Evolutionary conservation across 2,329 filamentous ascomycete genomes (phyloP).

Genomic region (Lasiodiplodia sp.): DNA sequence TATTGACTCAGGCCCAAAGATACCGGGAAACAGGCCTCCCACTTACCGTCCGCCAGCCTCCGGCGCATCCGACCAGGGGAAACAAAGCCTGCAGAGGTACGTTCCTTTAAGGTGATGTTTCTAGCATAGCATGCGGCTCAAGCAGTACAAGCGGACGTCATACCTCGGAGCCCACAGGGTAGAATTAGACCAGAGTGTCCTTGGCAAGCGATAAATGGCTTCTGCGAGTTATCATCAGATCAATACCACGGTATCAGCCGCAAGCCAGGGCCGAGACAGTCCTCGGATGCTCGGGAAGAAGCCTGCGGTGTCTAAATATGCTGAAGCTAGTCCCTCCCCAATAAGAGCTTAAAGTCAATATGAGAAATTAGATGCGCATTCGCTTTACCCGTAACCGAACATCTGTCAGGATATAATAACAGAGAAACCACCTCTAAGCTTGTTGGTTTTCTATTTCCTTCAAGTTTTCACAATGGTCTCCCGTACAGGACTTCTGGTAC

Average conservation of each 20-base stretch:
- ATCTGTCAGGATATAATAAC: neutral
- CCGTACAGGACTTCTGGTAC: neutral
- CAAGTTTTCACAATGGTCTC: conserved; percentile 1
- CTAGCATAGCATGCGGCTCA: too few relatives aligned
- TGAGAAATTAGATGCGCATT: neutral
- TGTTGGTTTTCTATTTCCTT: neutral
- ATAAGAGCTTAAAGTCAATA: neutral
- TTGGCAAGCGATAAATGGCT: too few relatives aligned
- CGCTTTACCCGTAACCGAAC: neutral
- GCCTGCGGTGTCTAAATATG: too few relatives aligned
- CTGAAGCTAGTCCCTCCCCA: neutral
- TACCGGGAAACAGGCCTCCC: neutral
- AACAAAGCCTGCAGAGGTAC: too few relatives aligned
- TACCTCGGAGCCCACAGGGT: too few relatives aligned
- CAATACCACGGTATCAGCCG: too few relatives aligned
- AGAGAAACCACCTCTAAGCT: neutral
- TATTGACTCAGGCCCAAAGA: neutral
- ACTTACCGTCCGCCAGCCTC: neutral
- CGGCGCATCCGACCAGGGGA: neutral
- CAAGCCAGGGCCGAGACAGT: too few relatives aligned
- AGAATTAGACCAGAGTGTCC: too few relatives aligned
- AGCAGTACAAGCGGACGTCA: too few relatives aligned
- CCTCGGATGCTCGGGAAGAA: too few relatives aligned
- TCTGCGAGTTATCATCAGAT: too few relatives aligned
- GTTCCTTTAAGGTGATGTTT: too few relatives aligned